phyloP scores from a whole-genome alignment of 176 grass and related monocot genomes.

The Oryza nivara region DNA sequence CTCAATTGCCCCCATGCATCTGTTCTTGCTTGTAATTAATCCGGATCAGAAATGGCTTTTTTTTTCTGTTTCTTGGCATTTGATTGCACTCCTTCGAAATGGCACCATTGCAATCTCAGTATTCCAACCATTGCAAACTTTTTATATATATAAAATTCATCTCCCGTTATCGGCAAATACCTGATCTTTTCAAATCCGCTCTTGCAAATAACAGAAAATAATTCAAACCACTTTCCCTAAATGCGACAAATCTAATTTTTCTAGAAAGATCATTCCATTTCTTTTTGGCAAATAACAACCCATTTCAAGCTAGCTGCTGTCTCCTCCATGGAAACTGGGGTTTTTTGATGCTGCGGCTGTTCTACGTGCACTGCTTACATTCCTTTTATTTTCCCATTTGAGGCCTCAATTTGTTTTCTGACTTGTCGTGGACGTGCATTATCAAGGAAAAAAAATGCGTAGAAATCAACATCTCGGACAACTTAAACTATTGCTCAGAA shows the following conservation, averaged over 20 bases:
- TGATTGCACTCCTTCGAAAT: not conserved
- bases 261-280: not conserved
- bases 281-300: not conserved
- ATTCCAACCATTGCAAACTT: not conserved
- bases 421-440: not conserved
- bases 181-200: not conserved
- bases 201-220: too few species aligned
- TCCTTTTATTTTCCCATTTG: not conserved
- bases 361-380: not conserved
- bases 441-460: not conserved
- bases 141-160: too few species aligned
- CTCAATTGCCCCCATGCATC: too few species aligned
- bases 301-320: not conserved
- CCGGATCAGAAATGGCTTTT: not conserved
- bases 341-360: not conserved
- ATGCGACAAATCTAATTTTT: not conserved
- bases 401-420: not conserved
- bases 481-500: not conserved
- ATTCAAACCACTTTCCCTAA: not conserved
- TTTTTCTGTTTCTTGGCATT: not conserved
- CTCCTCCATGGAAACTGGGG: conserved; percentile 24
- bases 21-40: not conserved
- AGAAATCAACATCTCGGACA: not conserved
- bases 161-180: not conserved
- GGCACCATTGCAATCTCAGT: not conserved